Conservation (phyloP, 2,329 filamentous ascomycete species). For the Sporothrix dimorphospora region DNA sequence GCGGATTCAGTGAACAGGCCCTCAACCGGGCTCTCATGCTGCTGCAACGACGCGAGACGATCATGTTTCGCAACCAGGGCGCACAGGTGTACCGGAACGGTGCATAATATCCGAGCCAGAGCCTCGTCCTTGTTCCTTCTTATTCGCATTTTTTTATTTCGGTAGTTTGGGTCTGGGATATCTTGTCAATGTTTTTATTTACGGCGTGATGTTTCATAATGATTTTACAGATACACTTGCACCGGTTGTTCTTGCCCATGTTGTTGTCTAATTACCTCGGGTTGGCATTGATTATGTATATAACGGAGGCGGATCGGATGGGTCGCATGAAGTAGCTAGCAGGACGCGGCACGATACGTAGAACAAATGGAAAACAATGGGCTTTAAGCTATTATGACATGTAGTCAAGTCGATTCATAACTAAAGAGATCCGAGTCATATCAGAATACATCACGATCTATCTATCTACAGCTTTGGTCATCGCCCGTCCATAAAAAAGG, state of each 20-base stretch:
- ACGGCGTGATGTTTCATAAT: constrained; percentile 18
- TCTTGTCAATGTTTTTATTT: not conserved
- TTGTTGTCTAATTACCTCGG: not conserved
- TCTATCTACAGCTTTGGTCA: not conserved
- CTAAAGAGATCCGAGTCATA: not conserved
- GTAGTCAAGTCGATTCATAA: not conserved
- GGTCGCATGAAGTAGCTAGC: not conserved
- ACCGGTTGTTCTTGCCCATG: not conserved
- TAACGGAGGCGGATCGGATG: not conserved
- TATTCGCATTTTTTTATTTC: not conserved
- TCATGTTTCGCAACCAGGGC: constrained; percentile 78
- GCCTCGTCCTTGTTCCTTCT: not conserved
- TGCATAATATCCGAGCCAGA: constrained; percentile 47
- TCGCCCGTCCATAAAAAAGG: not conserved
- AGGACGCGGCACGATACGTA: not conserved
- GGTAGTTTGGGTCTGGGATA: constrained; percentile 5
- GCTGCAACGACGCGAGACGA: constrained; percentile 83
- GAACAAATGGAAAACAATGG: not conserved
- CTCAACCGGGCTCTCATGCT: constrained; percentile 84
- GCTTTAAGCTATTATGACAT: not conserved
- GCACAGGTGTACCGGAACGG: constrained; percentile 75
- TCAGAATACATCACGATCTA: not conserved
- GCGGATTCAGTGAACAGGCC: constrained; percentile 85
- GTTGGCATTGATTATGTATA: not conserved
- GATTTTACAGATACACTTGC: constrained; percentile 21